phyloP scores from a whole-genome alignment of 2,329 filamentous ascomycete species.

The Penicillium sp. region DNA sequence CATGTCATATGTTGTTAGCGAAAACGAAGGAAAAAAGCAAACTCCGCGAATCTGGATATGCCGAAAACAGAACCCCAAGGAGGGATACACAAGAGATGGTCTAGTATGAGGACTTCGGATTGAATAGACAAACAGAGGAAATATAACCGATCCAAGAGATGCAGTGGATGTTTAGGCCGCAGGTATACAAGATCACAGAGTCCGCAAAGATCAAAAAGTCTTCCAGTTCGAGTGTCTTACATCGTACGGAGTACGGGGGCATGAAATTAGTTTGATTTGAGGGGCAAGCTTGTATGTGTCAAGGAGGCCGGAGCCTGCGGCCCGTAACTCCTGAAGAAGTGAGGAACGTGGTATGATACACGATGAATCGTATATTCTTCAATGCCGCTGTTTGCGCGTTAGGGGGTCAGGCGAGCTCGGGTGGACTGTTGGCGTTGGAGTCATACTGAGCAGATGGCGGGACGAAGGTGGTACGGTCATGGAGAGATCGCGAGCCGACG shows the following conservation, averaged over 20 bases:
- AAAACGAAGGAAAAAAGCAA: not conserved
- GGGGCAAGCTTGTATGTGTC: not conserved
- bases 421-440: slow-evolving; percentile 18
- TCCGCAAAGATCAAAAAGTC: not conserved
- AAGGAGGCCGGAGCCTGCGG: not conserved
- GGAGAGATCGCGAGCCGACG: slow-evolving; percentile 20
- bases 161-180: not conserved
- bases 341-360: not conserved
- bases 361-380: not conserved
- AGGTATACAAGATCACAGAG: not conserved
- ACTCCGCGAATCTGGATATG: not conserved
- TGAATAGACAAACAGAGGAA: not conserved
- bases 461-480: slow-evolving; percentile 25
- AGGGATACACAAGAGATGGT: not conserved
- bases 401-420: slow-evolving; percentile 19
- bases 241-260: not conserved
- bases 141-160: not conserved
- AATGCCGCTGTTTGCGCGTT: slow-evolving; percentile 12
- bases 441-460: slow-evolving; percentile 28
- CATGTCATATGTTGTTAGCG: not conserved
- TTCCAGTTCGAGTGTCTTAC: not conserved
- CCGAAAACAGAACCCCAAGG: not conserved
- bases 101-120: not conserved
- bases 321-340: not conserved
- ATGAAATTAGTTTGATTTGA: not conserved